phyloP scores from a whole-genome alignment of 2,329 filamentous ascomycete species.

The Pleurostoma richardsiae region DNA sequence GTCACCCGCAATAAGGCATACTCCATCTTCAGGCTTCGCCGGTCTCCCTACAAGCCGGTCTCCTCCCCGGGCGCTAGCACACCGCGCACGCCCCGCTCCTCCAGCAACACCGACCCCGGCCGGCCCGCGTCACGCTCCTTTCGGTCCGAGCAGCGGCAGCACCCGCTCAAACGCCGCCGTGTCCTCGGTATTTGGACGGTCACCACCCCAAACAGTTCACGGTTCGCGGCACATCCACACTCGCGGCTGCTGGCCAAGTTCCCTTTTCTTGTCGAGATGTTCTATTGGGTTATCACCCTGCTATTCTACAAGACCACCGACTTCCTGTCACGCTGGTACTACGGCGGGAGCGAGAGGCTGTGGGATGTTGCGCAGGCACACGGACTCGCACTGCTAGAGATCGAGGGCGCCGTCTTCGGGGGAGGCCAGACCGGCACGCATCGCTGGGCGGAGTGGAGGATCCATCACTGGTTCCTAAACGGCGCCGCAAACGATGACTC shows the following conservation, averaged over 20 bases:
- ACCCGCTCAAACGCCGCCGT: slow-evolving; percentile 20
- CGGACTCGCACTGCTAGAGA: slow-evolving; percentile 32
- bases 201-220: slow-evolving; percentile 49
- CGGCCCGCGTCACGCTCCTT: slow-evolving; percentile 9
- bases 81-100: slow-evolving; percentile 9
- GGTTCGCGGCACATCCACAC: slow-evolving; percentile 52
- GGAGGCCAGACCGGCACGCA: slow-evolving; percentile 17
- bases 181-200: slow-evolving; percentile 23
- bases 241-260: slow-evolving; percentile 57
- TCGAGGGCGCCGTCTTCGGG: slow-evolving; percentile 27
- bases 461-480: slow-evolving; percentile 37
- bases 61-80: slow-evolving; percentile 5
- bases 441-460: slow-evolving; percentile 34
- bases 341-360: slow-evolving; percentile 39
- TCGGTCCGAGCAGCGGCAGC: slow-evolving; percentile 9
- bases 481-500: slow-evolving; percentile 29
- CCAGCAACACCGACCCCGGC: slow-evolving; percentile 8
- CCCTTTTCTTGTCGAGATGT: slow-evolving; percentile 68
- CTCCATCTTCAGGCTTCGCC: slow-evolving; percentile 27
- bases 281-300: slow-evolving; percentile 66
- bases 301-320: slow-evolving; percentile 58
- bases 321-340: slow-evolving; percentile 42
- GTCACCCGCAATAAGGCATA: slow-evolving; percentile 28
- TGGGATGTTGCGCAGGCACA: slow-evolving; percentile 40
- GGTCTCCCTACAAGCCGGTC: slow-evolving; percentile 38